Evolutionary conservation across 768 basidiomycete species (phyloP), one percentile per base, ranked within the genome.

Genomic region (Naganishia randhawae): DNA sequence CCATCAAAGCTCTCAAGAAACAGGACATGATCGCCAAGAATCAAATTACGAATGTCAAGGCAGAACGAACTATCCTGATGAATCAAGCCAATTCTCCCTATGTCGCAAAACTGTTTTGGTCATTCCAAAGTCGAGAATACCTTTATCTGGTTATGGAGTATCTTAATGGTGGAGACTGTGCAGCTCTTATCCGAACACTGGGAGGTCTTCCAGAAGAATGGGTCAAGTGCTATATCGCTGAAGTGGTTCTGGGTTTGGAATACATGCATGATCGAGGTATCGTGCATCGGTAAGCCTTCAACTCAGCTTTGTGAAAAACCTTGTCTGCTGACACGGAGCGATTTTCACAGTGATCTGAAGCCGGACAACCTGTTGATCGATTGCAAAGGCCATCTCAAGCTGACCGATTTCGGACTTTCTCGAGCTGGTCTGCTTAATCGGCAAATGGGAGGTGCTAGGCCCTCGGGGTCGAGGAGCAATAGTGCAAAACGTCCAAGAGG

Each of bases 11-110:
- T n/a, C 82, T 99, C 77, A 97, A 95, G 83, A 99, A 99, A 83
- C 92, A 93, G n/a, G 96, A 99, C 81, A 99, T 99, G 96, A 98
- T 99, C 79, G 91, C 96, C 45, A 99, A 99, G 85, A 99, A 99
- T 83, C 96, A 99, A 81, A 95, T 99, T 79, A 98, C 96, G 55
- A 99, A 98, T 78, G 96, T 99, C 80, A 98, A 98, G 82, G 96
- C 96, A 1, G 96, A 99, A 82, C 86, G 96, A 67, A 98, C 96
- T 88, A 99, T 99, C 75, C 85, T 99, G 73, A 99, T 99, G 96
- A 93, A 93, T 78, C 95, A 98, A 80, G 90, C 95, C 1, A 93
- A 96, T 80, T 96, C 93, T 10, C 95, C 96, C 17, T 95, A 98
- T 76, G 96, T 98, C 57, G 92, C 92, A 55, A 96, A 96, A 81